phyloP scores from a whole-genome alignment of 306 rosid species.

The Vigna reflexopilosa region DNA sequence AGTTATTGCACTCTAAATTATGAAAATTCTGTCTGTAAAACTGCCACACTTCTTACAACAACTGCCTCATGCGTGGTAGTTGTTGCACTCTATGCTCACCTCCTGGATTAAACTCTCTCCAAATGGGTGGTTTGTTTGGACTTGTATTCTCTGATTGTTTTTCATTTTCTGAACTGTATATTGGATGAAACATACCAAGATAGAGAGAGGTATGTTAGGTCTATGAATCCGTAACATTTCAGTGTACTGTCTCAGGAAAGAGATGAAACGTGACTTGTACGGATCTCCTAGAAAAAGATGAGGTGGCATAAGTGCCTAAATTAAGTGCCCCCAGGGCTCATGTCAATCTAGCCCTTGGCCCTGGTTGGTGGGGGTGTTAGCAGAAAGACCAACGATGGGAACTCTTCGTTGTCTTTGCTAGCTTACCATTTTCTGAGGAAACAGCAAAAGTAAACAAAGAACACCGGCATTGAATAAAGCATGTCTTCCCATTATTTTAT shows the following conservation, averaged over 20 bases:
- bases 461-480: neutral
- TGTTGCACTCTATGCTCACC: neutral
- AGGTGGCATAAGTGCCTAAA: neutral
- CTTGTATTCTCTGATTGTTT: neutral
- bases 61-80: neutral
- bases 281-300: neutral
- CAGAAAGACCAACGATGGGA: neutral
- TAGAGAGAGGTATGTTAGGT: neutral
- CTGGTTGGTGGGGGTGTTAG: neutral
- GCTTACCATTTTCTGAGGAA: constrained; percentile 2
- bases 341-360: neutral
- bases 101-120: neutral
- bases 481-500: neutral
- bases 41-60: neutral
- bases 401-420: neutral
- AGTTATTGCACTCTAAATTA: neutral
- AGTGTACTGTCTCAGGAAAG: neutral
- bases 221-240: neutral
- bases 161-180: constrained; percentile 15
- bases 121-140: neutral
- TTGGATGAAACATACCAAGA: neutral
- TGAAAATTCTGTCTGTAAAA: neutral
- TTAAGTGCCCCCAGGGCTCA: neutral
- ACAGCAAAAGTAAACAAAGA: neutral
- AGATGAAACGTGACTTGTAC: neutral